phyloP scores from a whole-genome alignment of 495 filamentous ascomycete species.

The Rhizodiscina lignyota region DNA sequence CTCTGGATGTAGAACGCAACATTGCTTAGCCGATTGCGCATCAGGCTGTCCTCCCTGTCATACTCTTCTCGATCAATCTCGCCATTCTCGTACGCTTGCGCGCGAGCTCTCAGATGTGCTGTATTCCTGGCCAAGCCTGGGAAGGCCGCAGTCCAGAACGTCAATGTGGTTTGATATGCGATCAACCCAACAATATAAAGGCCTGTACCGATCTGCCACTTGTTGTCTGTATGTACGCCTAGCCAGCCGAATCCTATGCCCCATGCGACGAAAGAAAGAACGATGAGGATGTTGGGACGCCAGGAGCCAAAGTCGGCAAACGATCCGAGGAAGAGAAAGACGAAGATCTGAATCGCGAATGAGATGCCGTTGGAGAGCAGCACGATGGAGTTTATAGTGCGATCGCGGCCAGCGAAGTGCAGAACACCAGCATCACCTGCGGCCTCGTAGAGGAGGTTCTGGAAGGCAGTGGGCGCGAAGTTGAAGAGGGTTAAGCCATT shows the following conservation, averaged over 20 bases:
- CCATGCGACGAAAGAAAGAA: slow-evolving; percentile 37
- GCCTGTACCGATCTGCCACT: slow-evolving; percentile 39
- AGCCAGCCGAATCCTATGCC: slow-evolving; percentile 49
- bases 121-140: slow-evolving; percentile 45
- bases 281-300: slow-evolving; percentile 44
- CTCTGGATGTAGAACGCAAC: slow-evolving; percentile 46
- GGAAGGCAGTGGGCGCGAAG: slow-evolving; percentile 49
- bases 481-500: slow-evolving; percentile 53
- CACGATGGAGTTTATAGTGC: slow-evolving; percentile 44
- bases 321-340: slow-evolving; percentile 42
- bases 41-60: slow-evolving; percentile 42
- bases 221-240: slow-evolving; percentile 35
- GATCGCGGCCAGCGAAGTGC: slow-evolving; percentile 30
- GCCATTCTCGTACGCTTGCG: slow-evolving; percentile 33
- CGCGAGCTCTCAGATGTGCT: slow-evolving; percentile 31
- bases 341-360: slow-evolving; percentile 43
- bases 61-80: slow-evolving; percentile 40
- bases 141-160: slow-evolving; percentile 53
- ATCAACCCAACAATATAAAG: slow-evolving; percentile 48
- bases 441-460: slow-evolving; percentile 43
- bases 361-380: slow-evolving; percentile 45
- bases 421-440: slow-evolving; percentile 32
- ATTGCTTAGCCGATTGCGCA: slow-evolving; percentile 42
- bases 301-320: slow-evolving; percentile 48
- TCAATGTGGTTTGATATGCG: slow-evolving; percentile 47